A percentile compares a stretch with the other conserved stretches of the same genome.
Evolutionary conservation across 208 protist genomes (phyloP).

Genomic region (Endotrypanum monterogeii): DNA sequence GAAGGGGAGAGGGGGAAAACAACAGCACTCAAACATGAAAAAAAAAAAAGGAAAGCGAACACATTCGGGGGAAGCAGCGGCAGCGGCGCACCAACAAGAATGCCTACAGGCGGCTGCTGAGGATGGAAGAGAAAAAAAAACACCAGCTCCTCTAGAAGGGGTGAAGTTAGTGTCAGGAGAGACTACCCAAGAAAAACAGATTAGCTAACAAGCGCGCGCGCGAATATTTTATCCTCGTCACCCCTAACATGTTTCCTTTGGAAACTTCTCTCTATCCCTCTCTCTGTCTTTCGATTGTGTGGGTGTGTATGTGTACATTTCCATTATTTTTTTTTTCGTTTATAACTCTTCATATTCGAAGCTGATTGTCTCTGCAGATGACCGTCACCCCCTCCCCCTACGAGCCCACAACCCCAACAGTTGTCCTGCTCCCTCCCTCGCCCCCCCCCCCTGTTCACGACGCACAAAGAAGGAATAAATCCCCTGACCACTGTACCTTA

Average conservation of each 20-base stretch:
- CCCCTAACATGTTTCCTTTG: too few relatives aligned
- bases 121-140: too few relatives aligned
- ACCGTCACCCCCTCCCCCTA: not conserved
- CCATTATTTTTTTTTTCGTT: not conserved
- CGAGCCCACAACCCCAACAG: too few relatives aligned
- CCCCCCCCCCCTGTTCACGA: not conserved
- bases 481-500: not conserved
- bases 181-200: not conserved
- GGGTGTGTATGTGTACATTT: not conserved
- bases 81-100: not conserved
- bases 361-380: not conserved
- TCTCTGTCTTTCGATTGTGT: not conserved
- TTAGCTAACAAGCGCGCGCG: not conserved
- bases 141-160: not conserved
- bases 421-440: not conserved
- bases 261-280: not conserved
- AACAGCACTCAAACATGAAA: not conserved
- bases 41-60: not conserved
- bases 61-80: not conserved
- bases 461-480: not conserved
- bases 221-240: not conserved
- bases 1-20: not conserved
- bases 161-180: not conserved
- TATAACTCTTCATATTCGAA: not conserved
- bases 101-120: not conserved